A percentile compares a stretch with the other conserved stretches of the same genome.
These are phyloP conservation scores for Sideroxylon spinosum DNA, from an alignment of 179 eudicot species.

Conservation along the genomic window DNA sequence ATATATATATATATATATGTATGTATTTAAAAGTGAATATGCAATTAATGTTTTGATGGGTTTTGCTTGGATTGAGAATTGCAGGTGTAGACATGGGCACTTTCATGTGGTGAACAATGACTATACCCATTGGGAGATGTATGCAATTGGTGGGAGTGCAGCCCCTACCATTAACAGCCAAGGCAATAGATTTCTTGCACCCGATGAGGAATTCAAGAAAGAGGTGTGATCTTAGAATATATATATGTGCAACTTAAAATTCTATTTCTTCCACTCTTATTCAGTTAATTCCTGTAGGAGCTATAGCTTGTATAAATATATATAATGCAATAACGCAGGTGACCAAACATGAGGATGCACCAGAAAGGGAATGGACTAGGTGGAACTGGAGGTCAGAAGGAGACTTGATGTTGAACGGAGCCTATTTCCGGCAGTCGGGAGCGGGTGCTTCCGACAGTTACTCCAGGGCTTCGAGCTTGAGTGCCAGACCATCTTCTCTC, in stretches of 20 bases:
- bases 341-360: slow-evolving; percentile 46
- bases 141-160: slow-evolving; percentile 67
- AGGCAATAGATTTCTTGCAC: slow-evolving; percentile 34
- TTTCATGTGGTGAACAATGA: slow-evolving; percentile 67
- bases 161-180: slow-evolving; percentile 53
- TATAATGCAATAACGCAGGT: slow-evolving; percentile 27
- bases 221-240: slow-evolving; percentile 27
- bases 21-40: no score
- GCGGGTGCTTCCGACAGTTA: slow-evolving; percentile 31
- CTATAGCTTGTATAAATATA: no score
- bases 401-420: slow-evolving; percentile 46
- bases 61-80: neutral
- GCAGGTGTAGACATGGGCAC: slow-evolving; percentile 47
- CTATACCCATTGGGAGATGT: slow-evolving; percentile 59
- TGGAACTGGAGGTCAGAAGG: slow-evolving; percentile 46
- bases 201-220: slow-evolving; percentile 33
- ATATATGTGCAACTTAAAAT: no score
- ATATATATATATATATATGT: no score
- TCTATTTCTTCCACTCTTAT: no score
- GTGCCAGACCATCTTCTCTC: slow-evolving; percentile 19
- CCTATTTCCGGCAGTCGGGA: slow-evolving; percentile 44
- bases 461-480: slow-evolving; percentile 32
- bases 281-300: no score
- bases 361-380: slow-evolving; percentile 34
- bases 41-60: no score